Base-by-base conservation (phyloP, 108 stramenopile species). In the Nitzschia sp. region DNA sequence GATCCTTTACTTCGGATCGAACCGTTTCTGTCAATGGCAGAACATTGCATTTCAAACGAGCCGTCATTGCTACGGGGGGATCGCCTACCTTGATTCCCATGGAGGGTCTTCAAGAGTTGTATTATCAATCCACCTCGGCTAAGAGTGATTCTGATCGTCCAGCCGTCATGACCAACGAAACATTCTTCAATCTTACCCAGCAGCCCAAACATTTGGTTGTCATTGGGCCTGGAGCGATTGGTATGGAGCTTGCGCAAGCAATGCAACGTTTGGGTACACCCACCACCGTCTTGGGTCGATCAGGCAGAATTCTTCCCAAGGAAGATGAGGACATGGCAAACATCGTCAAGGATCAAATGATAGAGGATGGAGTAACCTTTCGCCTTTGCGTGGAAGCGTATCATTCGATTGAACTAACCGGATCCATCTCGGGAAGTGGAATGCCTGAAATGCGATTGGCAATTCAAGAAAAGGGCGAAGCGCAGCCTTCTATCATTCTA, bases 161-260 rank as follows among this genome's bases (percentile, higher is more conserved):
- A 3, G 52, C 72, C 34, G 81, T 89, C 43, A 80, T 92, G 83
- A 96, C 94, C 22, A 95, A 95, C 65, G 91, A 89, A 66, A 90
- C 86, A 17, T 78, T 96, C 56, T 96, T 92, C 79, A 93, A 94
- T 53, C 66, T 94, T 66, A 85, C 86, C 6, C 70, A 67, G 42
- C 83, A 88, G 55, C 96, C 96, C 10, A 73, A 83, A 51, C 67
- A 77, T 25, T 41, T 94, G 82, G 75, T 77, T 22, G 86, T 95
- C 8, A 79, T 95, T 63, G 96, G 96, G 8, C 79, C 89, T 42
- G 96, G 96, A 25, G 92, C 92, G 17, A 91, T 96, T 64, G 96
- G 94, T 14, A 55, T 91, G 67, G 96, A 96, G 69, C 63, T 96
- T 71, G 89, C 96, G 25, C 96, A 96, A 77, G 71, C 90, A 0